A percentile compares a stretch with the other conserved stretches of the same genome.
These are phyloP conservation scores for Aspergillus hortae DNA, from an alignment of 2,329 filamentous ascomycete species.

Conservation along the genomic window DNA sequence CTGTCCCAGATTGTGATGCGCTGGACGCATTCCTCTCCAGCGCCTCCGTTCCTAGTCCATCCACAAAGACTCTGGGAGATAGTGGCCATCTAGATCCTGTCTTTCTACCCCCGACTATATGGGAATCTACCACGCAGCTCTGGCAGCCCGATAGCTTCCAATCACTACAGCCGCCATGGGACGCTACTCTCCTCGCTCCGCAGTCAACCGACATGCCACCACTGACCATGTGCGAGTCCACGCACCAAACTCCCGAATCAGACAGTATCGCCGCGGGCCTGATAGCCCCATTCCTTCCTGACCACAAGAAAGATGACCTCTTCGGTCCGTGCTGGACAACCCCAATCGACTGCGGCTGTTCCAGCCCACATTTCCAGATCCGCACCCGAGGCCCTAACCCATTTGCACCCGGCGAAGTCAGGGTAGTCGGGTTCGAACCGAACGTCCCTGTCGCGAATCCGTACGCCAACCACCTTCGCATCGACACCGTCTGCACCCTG, in stretches of 20 bases:
- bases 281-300: slow-evolving; percentile 6
- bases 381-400: slow-evolving; percentile 3
- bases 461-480: slow-evolving; percentile 23
- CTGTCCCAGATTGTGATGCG: neutral
- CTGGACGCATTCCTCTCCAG: neutral
- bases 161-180: slow-evolving; percentile 7
- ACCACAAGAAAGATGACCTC: slow-evolving; percentile 1
- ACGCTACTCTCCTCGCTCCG: neutral
- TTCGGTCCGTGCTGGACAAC: slow-evolving; percentile 9
- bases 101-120: neutral
- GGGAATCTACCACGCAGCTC: neutral
- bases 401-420: slow-evolving; percentile 4
- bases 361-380: slow-evolving; percentile 13
- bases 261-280: neutral
- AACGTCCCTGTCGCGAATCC: slow-evolving; percentile 17
- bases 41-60: neutral
- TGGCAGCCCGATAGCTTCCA: neutral
- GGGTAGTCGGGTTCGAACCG: slow-evolving; percentile 11
- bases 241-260: neutral
- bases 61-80: neutral
- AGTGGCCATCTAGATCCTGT: neutral
- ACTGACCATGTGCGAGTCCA: neutral
- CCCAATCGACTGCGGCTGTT: slow-evolving; percentile 13
- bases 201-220: neutral
- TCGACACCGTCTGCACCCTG: slow-evolving; percentile 25